These are phyloP conservation scores for Dioscorea dumetorum DNA, from an alignment of 106 monocot genomes.

Conservation along the genomic window DNA sequence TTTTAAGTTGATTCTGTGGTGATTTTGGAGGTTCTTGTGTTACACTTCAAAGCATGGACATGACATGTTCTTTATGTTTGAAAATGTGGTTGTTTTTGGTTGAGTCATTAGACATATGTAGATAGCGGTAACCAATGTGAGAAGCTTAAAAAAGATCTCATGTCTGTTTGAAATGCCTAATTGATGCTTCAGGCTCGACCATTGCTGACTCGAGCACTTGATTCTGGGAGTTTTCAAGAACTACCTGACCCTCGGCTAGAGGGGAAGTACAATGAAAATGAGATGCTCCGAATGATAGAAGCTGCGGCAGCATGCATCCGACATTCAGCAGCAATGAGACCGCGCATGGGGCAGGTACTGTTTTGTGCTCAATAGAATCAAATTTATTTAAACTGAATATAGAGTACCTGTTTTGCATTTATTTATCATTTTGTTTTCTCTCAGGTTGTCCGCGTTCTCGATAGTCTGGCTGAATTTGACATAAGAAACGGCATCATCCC, in stretches of 20 bases:
- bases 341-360: slow-evolving; percentile 76
- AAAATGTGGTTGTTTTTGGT: no score
- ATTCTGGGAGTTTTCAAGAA: slow-evolving; percentile 44
- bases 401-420: not conserved
- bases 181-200: slow-evolving; percentile 50
- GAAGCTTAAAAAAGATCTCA: no score
- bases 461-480: slow-evolving; percentile 49
- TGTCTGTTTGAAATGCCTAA: not conserved
- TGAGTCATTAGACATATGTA: no score
- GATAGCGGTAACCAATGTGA: no score
- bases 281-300: slow-evolving; percentile 67
- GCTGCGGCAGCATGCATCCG: slow-evolving; percentile 71
- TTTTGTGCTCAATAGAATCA: not conserved
- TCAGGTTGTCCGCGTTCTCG: slow-evolving; percentile 66
- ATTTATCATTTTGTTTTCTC: not conserved
- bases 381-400: not conserved
- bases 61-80: not conserved
- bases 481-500: slow-evolving; percentile 55
- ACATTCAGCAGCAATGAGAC: slow-evolving; percentile 65
- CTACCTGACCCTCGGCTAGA: slow-evolving; percentile 59
- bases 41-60: not conserved
- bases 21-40: not conserved
- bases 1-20: no score
- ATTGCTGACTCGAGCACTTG: slow-evolving; percentile 40
- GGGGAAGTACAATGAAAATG: slow-evolving; percentile 31